A percentile compares a stretch with the other conserved stretches of the same genome.
Evolutionary conservation across 148 eudicot genomes (phyloP).

Genomic region (Polygonum aviculare): DNA sequence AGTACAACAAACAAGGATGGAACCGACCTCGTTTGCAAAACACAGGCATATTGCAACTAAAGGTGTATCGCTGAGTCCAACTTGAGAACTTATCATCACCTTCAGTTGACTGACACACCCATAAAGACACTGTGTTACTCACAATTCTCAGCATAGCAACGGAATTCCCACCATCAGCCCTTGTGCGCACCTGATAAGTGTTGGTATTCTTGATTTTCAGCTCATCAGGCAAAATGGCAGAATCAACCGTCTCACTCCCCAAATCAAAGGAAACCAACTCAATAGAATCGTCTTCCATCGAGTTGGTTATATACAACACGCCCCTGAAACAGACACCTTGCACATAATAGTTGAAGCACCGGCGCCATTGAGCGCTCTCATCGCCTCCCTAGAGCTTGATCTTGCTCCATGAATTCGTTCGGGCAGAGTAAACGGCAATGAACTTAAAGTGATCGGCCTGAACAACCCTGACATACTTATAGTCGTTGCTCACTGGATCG

Average conservation of each 20-base stretch:
- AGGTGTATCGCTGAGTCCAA: not conserved
- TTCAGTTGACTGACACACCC: not conserved
- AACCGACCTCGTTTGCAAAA: not conserved
- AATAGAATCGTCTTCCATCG: not conserved
- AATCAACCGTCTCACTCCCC: not conserved
- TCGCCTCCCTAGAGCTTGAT: not conserved
- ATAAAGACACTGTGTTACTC: not conserved
- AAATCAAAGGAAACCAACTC: not conserved
- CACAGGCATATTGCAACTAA: not conserved
- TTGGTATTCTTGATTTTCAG: not conserved
- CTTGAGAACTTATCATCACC: not conserved
- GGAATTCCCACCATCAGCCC: not conserved
- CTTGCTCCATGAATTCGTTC: not conserved
- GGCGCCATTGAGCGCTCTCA: not conserved
- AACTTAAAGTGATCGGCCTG: not conserved
- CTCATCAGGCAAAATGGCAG: not conserved
- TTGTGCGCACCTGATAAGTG: not conserved
- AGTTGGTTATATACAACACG: not conserved
- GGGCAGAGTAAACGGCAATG: not conserved
- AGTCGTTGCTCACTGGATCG: not conserved
- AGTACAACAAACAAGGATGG: not conserved
- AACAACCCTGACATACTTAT: not conserved
- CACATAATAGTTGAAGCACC: not conserved
- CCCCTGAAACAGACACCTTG: not conserved
- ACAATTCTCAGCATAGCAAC: not conserved